Conservation (phyloP, 1,284 basidiomycete species). For the Mycosarcoma maydis region DNA sequence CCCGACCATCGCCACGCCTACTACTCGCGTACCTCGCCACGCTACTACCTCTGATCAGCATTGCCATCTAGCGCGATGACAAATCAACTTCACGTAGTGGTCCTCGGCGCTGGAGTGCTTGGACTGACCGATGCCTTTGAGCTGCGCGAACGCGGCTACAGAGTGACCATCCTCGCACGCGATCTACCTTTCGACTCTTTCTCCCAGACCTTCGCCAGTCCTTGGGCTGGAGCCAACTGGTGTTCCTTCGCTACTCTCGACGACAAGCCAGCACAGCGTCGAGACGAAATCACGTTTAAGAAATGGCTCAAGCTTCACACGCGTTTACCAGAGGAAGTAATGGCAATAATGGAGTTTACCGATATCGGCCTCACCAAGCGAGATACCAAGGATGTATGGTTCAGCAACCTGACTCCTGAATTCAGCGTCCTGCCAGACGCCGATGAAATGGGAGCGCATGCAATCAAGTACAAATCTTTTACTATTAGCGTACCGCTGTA, state of each 20-base stretch:
- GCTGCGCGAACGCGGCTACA: conserved; percentile 69
- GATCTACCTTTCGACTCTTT: conserved; percentile 75
- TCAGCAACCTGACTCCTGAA: conserved; percentile 34
- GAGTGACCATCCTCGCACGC: conserved; percentile 74
- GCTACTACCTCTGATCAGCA: no score
- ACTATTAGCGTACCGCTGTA: conserved; percentile 53
- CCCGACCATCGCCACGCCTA: no score
- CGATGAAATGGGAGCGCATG: conserved; percentile 14
- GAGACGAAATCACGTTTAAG: conserved; percentile 46
- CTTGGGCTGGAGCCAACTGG: conserved; percentile 81
- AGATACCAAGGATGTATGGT: conserved; percentile 47
- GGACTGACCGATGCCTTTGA: conserved; percentile 69
- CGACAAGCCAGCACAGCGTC: conserved; percentile 28
- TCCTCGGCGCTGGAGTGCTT: conserved; percentile 68
- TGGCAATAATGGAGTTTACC: conserved; percentile 51
- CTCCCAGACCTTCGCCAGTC: conserved; percentile 75
- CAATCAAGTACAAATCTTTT: conserved; percentile 51
- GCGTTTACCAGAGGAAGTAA: conserved; percentile 37
- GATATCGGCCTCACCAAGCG: conserved; percentile 30
- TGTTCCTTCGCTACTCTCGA: conserved; percentile 71
- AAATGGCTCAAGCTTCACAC: conserved; percentile 41
- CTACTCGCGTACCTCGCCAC: no score
- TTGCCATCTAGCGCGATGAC: no score
- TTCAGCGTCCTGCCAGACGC: conserved; percentile 19
- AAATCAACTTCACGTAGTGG: conserved; percentile 21